A percentile compares a stretch with the other conserved stretches of the same genome.
These are phyloP conservation scores for Termitomyces sp. DNA, from an alignment of 768 basidiomycete species.

Conservation along the genomic window DNA sequence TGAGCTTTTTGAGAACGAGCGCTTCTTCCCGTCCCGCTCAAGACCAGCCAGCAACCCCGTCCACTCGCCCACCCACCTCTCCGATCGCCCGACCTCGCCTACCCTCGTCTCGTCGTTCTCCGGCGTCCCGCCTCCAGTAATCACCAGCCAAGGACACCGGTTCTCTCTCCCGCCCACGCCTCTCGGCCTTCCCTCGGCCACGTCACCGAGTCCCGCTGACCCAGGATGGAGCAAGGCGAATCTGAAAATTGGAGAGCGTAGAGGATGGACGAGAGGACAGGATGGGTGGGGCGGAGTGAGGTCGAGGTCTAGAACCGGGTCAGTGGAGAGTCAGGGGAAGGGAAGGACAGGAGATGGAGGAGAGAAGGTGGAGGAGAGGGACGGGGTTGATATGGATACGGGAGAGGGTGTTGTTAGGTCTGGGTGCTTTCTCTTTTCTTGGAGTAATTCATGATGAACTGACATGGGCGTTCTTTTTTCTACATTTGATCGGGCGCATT, in stretches of 20 bases:
- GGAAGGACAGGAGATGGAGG: conserved; percentile 35
- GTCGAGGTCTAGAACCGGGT: conserved; percentile 6
- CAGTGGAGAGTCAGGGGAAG: not conserved
- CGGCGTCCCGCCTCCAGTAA: not conserved
- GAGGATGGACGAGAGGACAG: conserved; percentile 63
- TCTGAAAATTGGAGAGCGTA: conserved; percentile 40
- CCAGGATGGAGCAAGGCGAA: conserved; percentile 38
- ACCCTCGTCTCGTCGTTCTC: not conserved
- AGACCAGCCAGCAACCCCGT: not conserved
- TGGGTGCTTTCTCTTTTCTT: conserved; percentile 17
- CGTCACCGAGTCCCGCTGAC: conserved; percentile 1
- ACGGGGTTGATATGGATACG: conserved; percentile 6
- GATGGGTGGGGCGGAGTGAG: conserved; percentile 64
- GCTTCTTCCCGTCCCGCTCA: conserved; percentile 26
- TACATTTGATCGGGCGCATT: not conserved
- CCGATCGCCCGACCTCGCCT: not conserved
- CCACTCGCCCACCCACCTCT: not conserved
- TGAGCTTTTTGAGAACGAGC: conserved; percentile 79
- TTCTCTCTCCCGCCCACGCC: not conserved
- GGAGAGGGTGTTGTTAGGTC: conserved; percentile 59
- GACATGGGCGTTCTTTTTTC: not conserved
- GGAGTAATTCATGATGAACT: conserved; percentile 3
- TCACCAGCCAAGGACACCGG: not conserved
- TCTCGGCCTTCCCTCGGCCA: no score
- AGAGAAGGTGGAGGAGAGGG: conserved; percentile 26